Evolutionary conservation across 495 filamentous ascomycete species (phyloP).

Genomic region (Penicillium cosmopolitanum): DNA sequence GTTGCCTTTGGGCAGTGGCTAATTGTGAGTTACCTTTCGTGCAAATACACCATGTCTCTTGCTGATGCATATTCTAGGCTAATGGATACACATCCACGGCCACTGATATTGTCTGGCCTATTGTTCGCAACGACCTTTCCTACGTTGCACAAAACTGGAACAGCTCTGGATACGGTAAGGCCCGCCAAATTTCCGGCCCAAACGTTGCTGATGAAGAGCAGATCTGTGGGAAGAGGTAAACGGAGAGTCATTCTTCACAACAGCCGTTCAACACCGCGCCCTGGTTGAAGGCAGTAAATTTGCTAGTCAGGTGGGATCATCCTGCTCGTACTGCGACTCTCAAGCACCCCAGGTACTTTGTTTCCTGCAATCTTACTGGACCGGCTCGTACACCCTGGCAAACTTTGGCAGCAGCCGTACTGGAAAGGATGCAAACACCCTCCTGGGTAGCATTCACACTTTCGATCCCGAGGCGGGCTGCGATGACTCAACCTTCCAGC

Average conservation of each 20-base stretch:
- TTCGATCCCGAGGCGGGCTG: slow-evolving; percentile 62
- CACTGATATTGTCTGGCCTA: slow-evolving; percentile 56
- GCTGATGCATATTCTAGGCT: slow-evolving; percentile 1
- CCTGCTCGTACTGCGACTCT: slow-evolving; percentile 57
- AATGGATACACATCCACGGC: slow-evolving; percentile 35
- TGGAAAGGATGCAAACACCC: slow-evolving; percentile 65
- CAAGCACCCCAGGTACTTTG: slow-evolving; percentile 60
- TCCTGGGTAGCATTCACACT: slow-evolving; percentile 64
- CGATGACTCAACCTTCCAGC: slow-evolving; percentile 58
- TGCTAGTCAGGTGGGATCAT: slow-evolving; percentile 45
- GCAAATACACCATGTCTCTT: slow-evolving; percentile 15
- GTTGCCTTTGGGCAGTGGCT: slow-evolving; percentile 46
- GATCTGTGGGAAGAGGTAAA: slow-evolving; percentile 76
- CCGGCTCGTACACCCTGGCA: slow-evolving; percentile 56
- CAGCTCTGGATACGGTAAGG: slow-evolving; percentile 57
- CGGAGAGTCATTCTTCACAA: slow-evolving; percentile 64
- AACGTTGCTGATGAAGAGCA: slow-evolving; percentile 11
- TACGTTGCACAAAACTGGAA: slow-evolving; percentile 76
- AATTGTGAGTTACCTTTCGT: slow-evolving; percentile 23
- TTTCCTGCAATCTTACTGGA: slow-evolving; percentile 70
- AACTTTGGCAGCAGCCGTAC: slow-evolving; percentile 57
- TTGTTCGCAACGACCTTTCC: slow-evolving; percentile 68
- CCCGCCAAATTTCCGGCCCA: background rate
- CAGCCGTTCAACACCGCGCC: slow-evolving; percentile 50
- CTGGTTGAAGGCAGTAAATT: slow-evolving; percentile 63